These are phyloP conservation scores for Leptoxyphium fumago DNA, from an alignment of 2,329 filamentous ascomycete genomes.

Conservation along the genomic window DNA sequence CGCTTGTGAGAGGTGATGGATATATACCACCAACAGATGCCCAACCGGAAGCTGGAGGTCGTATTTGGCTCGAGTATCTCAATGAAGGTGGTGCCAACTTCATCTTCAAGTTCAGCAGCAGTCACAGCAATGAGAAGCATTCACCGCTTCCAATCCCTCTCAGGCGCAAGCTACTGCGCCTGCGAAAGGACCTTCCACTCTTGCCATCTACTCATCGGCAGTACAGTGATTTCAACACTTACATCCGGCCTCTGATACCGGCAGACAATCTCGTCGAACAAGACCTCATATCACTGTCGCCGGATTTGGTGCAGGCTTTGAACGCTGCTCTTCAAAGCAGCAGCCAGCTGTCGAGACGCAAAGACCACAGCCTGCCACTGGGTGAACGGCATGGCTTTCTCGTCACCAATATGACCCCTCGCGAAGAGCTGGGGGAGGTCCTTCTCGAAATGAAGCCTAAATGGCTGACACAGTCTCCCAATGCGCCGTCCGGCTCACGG, in stretches of 20 bases:
- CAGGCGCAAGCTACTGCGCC: constrained; percentile 15
- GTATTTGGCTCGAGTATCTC: constrained; percentile 15
- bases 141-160: constrained; percentile 7
- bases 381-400: constrained; percentile 17
- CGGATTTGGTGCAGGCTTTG: constrained; percentile 7
- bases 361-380: constrained; percentile 12
- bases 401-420: constrained; percentile 22
- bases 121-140: neutral
- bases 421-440: constrained; percentile 7
- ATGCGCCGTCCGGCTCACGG: constrained; percentile 24
- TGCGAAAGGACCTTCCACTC: constrained; percentile 19
- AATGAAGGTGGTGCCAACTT: constrained; percentile 25
- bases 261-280: constrained; percentile 17
- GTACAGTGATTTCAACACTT: constrained; percentile 10
- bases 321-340: constrained; percentile 11
- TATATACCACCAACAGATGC: too few species aligned
- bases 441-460: constrained; percentile 33
- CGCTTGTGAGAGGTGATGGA: too few species aligned
- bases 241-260: constrained; percentile 17
- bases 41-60: neutral
- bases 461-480: constrained; percentile 33
- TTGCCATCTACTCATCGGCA: constrained; percentile 15
- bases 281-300: constrained; percentile 13
- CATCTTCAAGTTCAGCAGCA: constrained; percentile 14
- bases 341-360: constrained; percentile 12